Conservation (phyloP, 768 basidiomycete genomes). For the Lactarius hengduanensis region DNA sequence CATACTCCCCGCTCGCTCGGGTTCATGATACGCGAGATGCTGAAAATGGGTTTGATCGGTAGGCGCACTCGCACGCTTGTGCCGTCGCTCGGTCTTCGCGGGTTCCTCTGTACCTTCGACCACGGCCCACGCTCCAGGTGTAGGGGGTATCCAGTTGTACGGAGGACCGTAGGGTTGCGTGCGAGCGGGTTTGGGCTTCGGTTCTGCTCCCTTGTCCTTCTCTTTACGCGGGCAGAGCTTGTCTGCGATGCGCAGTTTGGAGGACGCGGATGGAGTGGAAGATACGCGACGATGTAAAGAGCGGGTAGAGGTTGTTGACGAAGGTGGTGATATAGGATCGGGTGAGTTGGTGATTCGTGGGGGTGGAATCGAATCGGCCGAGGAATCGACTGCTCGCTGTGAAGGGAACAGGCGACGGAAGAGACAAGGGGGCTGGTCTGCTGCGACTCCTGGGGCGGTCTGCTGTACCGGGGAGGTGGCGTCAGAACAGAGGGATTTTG, state of each 20-base stretch:
- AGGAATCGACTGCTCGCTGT: not conserved
- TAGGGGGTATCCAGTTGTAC: conserved; percentile 27
- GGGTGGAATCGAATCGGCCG: not conserved
- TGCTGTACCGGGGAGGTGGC: not conserved
- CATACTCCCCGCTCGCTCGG: conserved; percentile 1
- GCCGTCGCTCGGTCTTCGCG: not conserved
- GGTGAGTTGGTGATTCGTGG: conserved; percentile 9
- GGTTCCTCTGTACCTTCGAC: conserved; percentile 1
- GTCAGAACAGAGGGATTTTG: not conserved
- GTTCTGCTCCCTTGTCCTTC: conserved; percentile 5
- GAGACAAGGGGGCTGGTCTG: conserved; percentile 8
- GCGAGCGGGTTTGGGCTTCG: conserved; percentile 23
- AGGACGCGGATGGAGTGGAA: conserved; percentile 4
- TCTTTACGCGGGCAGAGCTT: conserved; percentile 20
- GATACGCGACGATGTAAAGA: conserved; percentile 14
- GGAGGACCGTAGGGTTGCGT: conserved; percentile 30
- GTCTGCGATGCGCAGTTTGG: conserved; percentile 19
- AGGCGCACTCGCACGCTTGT: conserved; percentile 16
- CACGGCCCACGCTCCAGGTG: conserved; percentile 27
- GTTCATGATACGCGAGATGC: not conserved
- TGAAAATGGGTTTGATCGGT: not conserved
- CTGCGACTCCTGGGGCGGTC: not conserved
- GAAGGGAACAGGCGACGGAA: not conserved
- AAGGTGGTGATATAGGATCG: not conserved
- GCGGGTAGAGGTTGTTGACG: not conserved